These are phyloP conservation scores for Aspergillus felis DNA, from an alignment of 2,329 filamentous ascomycete species.

Conservation along the genomic window DNA sequence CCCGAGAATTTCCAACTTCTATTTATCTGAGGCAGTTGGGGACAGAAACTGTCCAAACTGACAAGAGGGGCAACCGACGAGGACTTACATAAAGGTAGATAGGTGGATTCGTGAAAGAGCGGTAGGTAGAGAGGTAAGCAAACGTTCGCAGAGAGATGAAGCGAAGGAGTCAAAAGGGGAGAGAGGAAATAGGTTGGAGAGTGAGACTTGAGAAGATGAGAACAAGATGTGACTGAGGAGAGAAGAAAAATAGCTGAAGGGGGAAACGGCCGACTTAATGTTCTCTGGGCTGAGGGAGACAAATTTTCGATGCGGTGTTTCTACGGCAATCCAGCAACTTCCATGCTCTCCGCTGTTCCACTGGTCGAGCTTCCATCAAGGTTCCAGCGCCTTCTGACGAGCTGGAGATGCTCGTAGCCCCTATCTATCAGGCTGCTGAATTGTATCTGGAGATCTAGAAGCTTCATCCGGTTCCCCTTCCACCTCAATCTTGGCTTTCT, in stretches of 20 bases:
- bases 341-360: conserved; percentile 20
- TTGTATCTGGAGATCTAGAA: conserved; percentile 2
- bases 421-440: not conserved
- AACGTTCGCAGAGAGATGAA: conserved; percentile 10
- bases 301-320: conserved; percentile 31
- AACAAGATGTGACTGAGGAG: conserved; percentile 11
- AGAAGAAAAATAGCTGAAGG: conserved; percentile 10
- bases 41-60: conserved; percentile 4
- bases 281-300: conserved; percentile 17
- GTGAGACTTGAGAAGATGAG: conserved; percentile 1
- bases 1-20: no score
- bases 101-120: conserved; percentile 6
- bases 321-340: conserved; percentile 40
- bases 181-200: not conserved
- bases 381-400: conserved; percentile 14
- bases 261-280: conserved; percentile 26
- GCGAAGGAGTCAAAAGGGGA: conserved; percentile 9
- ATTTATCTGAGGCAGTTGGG: no score
- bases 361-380: conserved; percentile 3
- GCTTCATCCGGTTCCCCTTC: not conserved
- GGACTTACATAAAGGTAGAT: not conserved
- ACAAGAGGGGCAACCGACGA: conserved; percentile 12
- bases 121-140: conserved; percentile 6
- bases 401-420: not conserved
- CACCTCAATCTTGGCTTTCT: not conserved